Base-by-base conservation (phyloP, 495 filamentous ascomycete species). In the Neurospora sp. region DNA sequence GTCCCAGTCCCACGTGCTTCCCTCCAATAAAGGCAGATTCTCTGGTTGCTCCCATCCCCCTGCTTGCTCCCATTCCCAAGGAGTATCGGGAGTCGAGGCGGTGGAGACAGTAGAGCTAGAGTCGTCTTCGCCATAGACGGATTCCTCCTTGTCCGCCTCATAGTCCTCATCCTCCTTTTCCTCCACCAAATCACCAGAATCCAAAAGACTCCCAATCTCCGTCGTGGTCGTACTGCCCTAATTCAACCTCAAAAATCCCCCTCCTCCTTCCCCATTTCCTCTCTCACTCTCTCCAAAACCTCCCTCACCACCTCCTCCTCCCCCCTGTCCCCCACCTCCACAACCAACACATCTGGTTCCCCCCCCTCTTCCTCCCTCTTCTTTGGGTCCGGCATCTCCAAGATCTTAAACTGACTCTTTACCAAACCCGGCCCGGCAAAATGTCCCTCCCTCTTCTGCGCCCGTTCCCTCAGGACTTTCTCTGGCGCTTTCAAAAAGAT, bases 401-500 rank as follows among this genome's bases (percentile, higher is more conserved):
- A 47, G 6, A 68, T 61, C 39, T 69, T 39, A 41, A 79, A 71
- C 73, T 79, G 78, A 8, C 71, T 74, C 1, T 41, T 4, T 8
- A 79, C 75, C 59, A 79, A 38, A 9, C 71, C 53, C n/a, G 38
- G 68, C 37, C 65, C 37, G 0, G 74, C 78, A 69, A n/a, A 79
- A 40, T 79, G 78, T 3, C 72, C 75, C 71, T 75, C 70, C 1
- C 78, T 31, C 45, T 41, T 59, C 31, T 42, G 45, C 10, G 78
- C 76, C 5, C 78, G 68, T 3, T 68, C 2, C 20, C 18, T 42
- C 1, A 79, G 69, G 1, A 71, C 68, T 1, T 71, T 45, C 71
- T 78, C 75, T 0, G 73, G 68, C 16, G 72, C 78, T 5, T 71
- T 61, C 22, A 79, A 31, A 7, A 78, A 74, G 8, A 79, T 70